Evolutionary conservation across 2,329 filamentous ascomycete species (phyloP).

Genomic region (Colletotrichum sp.): DNA sequence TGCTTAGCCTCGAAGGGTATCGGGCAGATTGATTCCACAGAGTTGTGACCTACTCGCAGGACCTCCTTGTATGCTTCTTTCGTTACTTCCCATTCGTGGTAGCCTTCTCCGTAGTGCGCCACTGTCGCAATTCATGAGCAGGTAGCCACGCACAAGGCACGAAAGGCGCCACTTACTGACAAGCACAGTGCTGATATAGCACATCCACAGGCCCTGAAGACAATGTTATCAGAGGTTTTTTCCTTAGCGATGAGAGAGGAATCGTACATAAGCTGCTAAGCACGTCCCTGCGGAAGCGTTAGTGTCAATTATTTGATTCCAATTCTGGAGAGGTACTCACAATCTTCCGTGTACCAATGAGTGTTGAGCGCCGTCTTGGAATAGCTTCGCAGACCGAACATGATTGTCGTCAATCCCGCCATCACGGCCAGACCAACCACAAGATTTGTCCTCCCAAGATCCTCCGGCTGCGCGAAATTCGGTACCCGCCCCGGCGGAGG

Average conservation of each 20-base stretch:
- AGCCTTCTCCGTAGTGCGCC: conserved; percentile 23
- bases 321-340: background rate
- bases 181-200: background rate
- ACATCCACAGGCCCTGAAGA: background rate
- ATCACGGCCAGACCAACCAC: background rate
- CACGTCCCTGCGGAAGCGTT: background rate
- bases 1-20: background rate
- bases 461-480: conserved; percentile 19
- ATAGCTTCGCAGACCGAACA: background rate
- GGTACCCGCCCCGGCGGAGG: conserved; percentile 22
- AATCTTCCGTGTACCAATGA: background rate
- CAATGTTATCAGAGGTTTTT: background rate
- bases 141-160: background rate
- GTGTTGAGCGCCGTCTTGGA: background rate
- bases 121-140: background rate
- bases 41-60: background rate
- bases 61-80: conserved; percentile 12
- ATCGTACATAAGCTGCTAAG: background rate
- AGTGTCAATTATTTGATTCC: background rate
- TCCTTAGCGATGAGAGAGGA: rapidly evolving
- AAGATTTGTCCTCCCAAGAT: background rate
- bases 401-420: background rate
- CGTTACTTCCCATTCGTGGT: conserved; percentile 24
- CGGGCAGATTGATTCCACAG: background rate
- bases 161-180: background rate